Percentiles rank a stretch among this genome's conserved stretches.
Evolutionary conservation across 1,284 basidiomycete species (phyloP).

Genomic region (Puccinia brachypodii): DNA sequence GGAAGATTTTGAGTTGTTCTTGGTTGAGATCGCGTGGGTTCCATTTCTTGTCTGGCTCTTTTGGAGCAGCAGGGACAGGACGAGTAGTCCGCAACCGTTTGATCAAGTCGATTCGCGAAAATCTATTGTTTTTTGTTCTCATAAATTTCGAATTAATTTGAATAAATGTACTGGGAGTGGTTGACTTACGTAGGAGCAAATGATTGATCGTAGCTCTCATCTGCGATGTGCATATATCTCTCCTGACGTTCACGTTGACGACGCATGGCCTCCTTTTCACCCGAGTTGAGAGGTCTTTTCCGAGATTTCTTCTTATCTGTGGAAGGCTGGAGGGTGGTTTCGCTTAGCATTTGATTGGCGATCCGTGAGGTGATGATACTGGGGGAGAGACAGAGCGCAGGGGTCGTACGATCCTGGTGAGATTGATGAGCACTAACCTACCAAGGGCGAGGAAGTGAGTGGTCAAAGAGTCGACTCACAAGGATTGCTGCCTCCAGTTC

Average conservation of each 20-base stretch:
- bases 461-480: slow-evolving; percentile 19
- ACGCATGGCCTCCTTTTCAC: slow-evolving; percentile 46
- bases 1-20: background rate
- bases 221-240: slow-evolving; percentile 46
- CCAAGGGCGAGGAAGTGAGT: background rate
- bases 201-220: slow-evolving; percentile 44
- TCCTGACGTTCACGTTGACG: slow-evolving; percentile 43
- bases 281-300: slow-evolving; percentile 47
- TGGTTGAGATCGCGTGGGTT: slow-evolving; percentile 3
- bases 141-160: background rate
- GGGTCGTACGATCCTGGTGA: slow-evolving; percentile 38
- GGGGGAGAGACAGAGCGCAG: slow-evolving; percentile 44
- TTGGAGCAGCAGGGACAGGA: background rate
- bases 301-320: slow-evolving; percentile 38
- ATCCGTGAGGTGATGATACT: slow-evolving; percentile 47
- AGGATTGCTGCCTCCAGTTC: slow-evolving; percentile 40
- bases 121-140: slow-evolving; percentile 15
- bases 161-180: background rate
- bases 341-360: slow-evolving; percentile 43
- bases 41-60: slow-evolving; percentile 5
- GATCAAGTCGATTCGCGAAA: slow-evolving; percentile 44
- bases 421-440: slow-evolving; percentile 2
- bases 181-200: slow-evolving; percentile 47
- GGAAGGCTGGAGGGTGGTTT: slow-evolving; percentile 46
- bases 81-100: slow-evolving; percentile 25